phyloP scores from a whole-genome alignment of 805 yeast genomes.

The Hanseniaspora taiwanica region DNA sequence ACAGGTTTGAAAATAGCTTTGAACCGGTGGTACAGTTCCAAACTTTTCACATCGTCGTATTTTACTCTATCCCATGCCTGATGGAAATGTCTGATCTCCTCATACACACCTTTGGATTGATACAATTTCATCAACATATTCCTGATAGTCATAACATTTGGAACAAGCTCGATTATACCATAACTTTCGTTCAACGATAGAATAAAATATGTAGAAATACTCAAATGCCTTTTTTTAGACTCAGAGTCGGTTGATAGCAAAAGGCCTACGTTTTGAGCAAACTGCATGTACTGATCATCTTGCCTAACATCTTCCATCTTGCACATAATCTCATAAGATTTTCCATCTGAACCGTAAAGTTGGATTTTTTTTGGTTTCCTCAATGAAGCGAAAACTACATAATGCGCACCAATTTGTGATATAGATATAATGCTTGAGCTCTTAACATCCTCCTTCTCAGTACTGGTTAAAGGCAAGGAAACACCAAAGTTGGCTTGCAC shows the following conservation, averaged over 20 bases:
- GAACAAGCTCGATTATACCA: slow-evolving; percentile 89
- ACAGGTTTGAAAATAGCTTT: slow-evolving; percentile 44
- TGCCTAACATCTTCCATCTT: slow-evolving; percentile 89
- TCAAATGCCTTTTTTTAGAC: slow-evolving; percentile 56
- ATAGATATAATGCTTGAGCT: slow-evolving; percentile 32
- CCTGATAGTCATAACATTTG: slow-evolving; percentile 58
- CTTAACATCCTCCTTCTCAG: background rate
- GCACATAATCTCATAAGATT: slow-evolving; percentile 60
- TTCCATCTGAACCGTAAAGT: slow-evolving; percentile 67
- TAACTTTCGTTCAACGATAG: slow-evolving; percentile 73
- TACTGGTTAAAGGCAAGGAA: slow-evolving; percentile 35
- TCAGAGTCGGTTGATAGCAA: slow-evolving; percentile 53
- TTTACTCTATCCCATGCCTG: slow-evolving; percentile 16
- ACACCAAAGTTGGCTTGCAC: slow-evolving; percentile 54
- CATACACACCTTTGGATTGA: slow-evolving; percentile 26
- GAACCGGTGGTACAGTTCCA: slow-evolving; percentile 18
- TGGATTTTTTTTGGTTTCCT: slow-evolving; percentile 76
- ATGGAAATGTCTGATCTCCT: slow-evolving; percentile 14
- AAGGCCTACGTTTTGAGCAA: slow-evolving; percentile 75
- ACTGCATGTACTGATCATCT: slow-evolving; percentile 85
- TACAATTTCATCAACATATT: slow-evolving; percentile 39
- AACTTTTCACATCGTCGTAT: slow-evolving; percentile 6
- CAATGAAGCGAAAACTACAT: slow-evolving; percentile 62
- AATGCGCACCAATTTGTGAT: slow-evolving; percentile 50
- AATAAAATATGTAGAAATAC: slow-evolving; percentile 75